A percentile compares a stretch with the other conserved stretches of the same genome.
Evolutionary conservation across 2,329 filamentous ascomycete species (phyloP).

Genomic region (Curvularia hawaiiensis): DNA sequence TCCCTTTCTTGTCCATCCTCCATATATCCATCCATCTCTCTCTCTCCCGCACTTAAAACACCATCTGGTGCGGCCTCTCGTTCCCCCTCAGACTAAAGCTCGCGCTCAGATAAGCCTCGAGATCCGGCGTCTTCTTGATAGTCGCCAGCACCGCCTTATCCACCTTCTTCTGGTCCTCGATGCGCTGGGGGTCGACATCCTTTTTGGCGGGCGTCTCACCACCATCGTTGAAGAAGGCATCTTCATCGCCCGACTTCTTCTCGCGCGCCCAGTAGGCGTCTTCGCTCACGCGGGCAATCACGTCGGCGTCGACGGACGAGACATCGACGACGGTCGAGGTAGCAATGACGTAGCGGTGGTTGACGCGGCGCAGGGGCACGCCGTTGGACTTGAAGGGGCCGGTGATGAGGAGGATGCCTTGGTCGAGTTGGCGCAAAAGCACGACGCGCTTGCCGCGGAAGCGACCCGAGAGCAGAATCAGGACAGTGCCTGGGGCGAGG

Average conservation of each 20-base stretch:
- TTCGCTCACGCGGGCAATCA: conserved; percentile 75
- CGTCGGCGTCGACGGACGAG: conserved; percentile 72
- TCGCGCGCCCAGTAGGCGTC: conserved; percentile 96
- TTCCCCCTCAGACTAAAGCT: conserved; percentile 98
- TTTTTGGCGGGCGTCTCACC: conserved; percentile 92
- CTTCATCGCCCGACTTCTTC: conserved; percentile 77
- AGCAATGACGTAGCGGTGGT: conserved; percentile 90
- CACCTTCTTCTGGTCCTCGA: conserved; percentile 96
- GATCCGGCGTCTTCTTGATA: conserved; percentile 96
- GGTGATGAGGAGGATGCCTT: conserved; percentile 97
- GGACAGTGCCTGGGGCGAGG: conserved; percentile 90
- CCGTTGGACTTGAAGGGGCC: conserved; percentile 99
- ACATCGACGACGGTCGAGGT: conserved; percentile 85
- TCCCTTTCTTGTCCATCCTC: neutral
- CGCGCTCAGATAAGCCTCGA: conserved; percentile 88
- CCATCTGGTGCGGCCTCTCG: conserved; percentile 99
- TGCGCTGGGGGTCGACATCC: conserved; percentile 85
- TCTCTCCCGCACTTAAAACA: conserved; percentile 65
- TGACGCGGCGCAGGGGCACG: conserved; percentile 91
- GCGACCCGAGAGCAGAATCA: conserved; percentile 98
- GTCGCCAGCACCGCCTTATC: conserved; percentile 91
- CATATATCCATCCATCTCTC: neutral
- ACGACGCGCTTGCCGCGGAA: conserved; percentile 99
- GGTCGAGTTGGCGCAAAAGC: conserved; percentile 93
- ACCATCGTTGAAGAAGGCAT: conserved; percentile 99